Percentiles rank a stretch among this genome's conserved stretches.
Conservation (phyloP, 2,329 filamentous ascomycete genomes). For the Epichloe baconii region DNA sequence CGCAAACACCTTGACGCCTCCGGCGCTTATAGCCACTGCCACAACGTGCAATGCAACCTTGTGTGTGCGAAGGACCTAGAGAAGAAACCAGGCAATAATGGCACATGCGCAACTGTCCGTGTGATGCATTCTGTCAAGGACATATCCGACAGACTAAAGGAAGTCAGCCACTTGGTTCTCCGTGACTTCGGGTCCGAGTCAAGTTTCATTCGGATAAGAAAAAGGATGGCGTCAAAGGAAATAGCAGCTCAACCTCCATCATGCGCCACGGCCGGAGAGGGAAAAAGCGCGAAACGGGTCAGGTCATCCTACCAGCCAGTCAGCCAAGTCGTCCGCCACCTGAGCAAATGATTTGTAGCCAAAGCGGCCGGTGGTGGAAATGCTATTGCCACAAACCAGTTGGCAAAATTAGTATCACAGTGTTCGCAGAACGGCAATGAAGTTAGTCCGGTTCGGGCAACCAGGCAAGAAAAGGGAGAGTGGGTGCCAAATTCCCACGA, state of each 20-base stretch:
- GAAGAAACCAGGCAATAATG: not conserved
- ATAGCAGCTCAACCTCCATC: not conserved
- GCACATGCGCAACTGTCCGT: not conserved
- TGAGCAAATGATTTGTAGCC: not conserved
- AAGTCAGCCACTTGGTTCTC: not conserved
- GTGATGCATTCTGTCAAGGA: not conserved
- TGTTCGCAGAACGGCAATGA: not conserved
- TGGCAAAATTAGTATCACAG: not conserved
- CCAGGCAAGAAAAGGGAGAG: not conserved
- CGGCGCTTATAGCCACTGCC: not conserved
- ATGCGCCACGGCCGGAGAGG: not conserved
- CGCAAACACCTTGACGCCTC: not conserved
- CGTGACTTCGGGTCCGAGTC: slow-evolving; percentile 5
- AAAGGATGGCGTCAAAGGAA: not conserved
- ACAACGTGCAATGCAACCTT: not conserved
- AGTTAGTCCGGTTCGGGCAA: not conserved
- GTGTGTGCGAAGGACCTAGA: too few species aligned
- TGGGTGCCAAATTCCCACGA: not conserved
- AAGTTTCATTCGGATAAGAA: slow-evolving; percentile 3
- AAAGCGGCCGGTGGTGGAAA: not conserved
- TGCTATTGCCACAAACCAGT: not conserved
- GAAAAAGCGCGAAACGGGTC: not conserved
- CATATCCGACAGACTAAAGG: not conserved
- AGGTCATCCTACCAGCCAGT: not conserved
- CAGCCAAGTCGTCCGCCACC: not conserved